phyloP scores from a whole-genome alignment of 371 early-diverging fungal genomes.

The Rhizopus sp. region DNA sequence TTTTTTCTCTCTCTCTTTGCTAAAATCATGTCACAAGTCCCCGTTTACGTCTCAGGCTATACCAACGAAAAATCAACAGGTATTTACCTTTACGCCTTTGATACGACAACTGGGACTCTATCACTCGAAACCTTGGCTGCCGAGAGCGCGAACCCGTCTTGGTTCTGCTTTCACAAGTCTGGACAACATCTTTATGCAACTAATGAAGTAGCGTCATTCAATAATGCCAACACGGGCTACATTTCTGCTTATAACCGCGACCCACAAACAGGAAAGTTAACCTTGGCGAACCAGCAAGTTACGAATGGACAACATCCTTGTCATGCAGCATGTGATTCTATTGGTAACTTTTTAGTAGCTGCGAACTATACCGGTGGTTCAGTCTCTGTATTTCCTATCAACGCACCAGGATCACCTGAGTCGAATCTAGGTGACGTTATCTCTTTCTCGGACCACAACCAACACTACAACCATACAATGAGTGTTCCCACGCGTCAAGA shows the following conservation, averaged over 20 bases:
- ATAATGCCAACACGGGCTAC: slow-evolving; percentile 27
- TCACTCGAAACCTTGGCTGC: slow-evolving; percentile 25
- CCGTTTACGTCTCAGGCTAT: slow-evolving; percentile 49
- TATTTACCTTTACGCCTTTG: slow-evolving; percentile 41
- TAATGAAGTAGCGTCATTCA: slow-evolving; percentile 33
- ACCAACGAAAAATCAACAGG: slow-evolving; percentile 35
- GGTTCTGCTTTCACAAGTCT: slow-evolving; percentile 21
- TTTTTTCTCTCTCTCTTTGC: slow-evolving; percentile 10
- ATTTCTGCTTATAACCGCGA: slow-evolving; percentile 33
- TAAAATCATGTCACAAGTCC: not conserved
- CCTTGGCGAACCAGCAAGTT: slow-evolving; percentile 25
- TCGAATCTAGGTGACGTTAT: slow-evolving; percentile 5
- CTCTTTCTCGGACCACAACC: slow-evolving; percentile 11
- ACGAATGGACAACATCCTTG: slow-evolving; percentile 41
- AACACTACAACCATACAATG: slow-evolving; percentile 12
- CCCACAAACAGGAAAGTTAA: slow-evolving; percentile 23
- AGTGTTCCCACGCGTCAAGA: slow-evolving; percentile 47
- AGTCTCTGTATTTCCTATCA: slow-evolving; percentile 26
- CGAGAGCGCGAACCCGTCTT: slow-evolving; percentile 35
- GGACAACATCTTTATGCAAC: slow-evolving; percentile 30
- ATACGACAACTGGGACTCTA: slow-evolving; percentile 28
- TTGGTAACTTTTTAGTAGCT: slow-evolving; percentile 24
- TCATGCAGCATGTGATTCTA: slow-evolving; percentile 25
- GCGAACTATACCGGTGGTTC: slow-evolving; percentile 48
- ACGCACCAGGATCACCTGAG: slow-evolving; percentile 6